phyloP scores from a whole-genome alignment of 1,284 basidiomycete species.

The Kwoniella shivajii region DNA sequence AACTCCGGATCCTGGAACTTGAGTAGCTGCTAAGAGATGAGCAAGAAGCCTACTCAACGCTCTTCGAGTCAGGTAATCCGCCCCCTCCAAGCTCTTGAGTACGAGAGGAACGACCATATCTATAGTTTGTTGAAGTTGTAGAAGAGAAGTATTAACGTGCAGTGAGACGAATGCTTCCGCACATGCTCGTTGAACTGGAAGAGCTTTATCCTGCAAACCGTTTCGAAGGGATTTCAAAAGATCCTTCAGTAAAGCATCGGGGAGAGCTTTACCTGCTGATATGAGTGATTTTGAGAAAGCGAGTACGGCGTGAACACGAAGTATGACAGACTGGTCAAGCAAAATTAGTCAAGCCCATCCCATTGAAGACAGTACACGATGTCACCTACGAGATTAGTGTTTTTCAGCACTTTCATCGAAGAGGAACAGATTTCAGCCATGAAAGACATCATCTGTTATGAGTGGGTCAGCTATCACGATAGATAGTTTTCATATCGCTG shows the following conservation, averaged over 20 bases:
- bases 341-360: not conserved
- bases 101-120: constrained; percentile 61
- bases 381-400: constrained; percentile 66
- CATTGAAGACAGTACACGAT: not conserved
- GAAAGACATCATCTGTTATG: constrained; percentile 85
- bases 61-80: constrained; percentile 81
- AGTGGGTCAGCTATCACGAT: not conserved
- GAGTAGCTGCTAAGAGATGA: constrained; percentile 80
- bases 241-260: constrained; percentile 78
- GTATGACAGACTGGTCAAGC: constrained; percentile 68
- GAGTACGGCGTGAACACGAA: constrained; percentile 78
- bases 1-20: constrained; percentile 66
- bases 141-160: constrained; percentile 37
- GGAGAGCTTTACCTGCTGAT: constrained; percentile 78
- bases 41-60: constrained; percentile 78
- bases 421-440: constrained; percentile 77
- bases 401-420: constrained; percentile 66
- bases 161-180: constrained; percentile 59
- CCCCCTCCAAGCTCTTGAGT: constrained; percentile 73
- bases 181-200: constrained; percentile 81
- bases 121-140: constrained; percentile 37
- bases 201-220: constrained; percentile 77
- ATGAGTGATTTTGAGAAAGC: constrained; percentile 74
- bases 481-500: too few species aligned
- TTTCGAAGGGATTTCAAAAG: constrained; percentile 79